phyloP scores from a whole-genome alignment of 768 basidiomycete species.

The Lactarius hengduanensis region DNA sequence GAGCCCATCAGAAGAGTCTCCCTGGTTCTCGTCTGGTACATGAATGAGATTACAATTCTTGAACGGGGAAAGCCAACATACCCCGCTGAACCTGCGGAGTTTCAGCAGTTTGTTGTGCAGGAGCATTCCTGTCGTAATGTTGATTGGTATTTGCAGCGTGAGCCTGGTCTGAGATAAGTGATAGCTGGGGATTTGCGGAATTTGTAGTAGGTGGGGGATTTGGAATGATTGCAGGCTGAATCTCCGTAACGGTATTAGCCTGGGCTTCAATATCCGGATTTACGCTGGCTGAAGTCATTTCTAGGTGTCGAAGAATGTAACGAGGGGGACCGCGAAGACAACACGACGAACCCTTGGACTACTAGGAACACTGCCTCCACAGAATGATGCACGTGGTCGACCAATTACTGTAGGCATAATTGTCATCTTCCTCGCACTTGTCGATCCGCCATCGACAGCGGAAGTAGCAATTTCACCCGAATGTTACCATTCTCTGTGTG shows the following conservation, averaged over 20 bases:
- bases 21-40: slow-evolving; percentile 2
- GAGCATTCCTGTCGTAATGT: too few species aligned
- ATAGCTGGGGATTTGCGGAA: not conserved
- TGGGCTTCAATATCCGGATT: not conserved
- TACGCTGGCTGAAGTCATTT: not conserved
- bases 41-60: not conserved
- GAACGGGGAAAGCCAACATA: not conserved
- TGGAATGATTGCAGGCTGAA: not conserved
- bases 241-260: not conserved
- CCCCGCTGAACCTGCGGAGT: not conserved
- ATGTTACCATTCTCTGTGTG: too few species aligned
- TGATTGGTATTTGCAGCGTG: not conserved
- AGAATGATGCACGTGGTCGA: too few species aligned
- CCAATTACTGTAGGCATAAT: too few species aligned
- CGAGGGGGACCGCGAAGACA: too few species aligned
- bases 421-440: too few species aligned
- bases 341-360: too few species aligned
- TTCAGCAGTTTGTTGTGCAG: not conserved
- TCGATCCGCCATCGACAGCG: too few species aligned
- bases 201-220: not conserved
- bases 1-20: slow-evolving; percentile 6
- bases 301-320: not conserved
- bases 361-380: too few species aligned
- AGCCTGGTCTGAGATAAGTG: accelerated
- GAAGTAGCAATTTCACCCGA: too few species aligned